Conservation (phyloP, 83 land plant genomes). For the Picea abies region DNA sequence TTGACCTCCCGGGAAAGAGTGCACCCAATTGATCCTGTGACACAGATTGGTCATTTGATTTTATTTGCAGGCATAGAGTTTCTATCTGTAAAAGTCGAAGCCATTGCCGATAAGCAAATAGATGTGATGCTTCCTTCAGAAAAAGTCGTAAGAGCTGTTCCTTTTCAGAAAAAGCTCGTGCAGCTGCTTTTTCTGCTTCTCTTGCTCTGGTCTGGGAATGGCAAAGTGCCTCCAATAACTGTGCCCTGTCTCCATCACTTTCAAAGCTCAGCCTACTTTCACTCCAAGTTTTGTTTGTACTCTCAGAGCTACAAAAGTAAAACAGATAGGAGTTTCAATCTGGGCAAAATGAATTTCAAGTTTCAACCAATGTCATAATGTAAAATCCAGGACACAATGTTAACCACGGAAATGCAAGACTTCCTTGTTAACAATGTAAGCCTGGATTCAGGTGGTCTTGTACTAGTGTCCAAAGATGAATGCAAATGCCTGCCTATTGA, state of each 20-base stretch:
- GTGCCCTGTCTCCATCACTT: slow-evolving; percentile 39
- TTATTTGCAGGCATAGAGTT: slow-evolving; percentile 41
- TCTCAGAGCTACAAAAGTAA: slow-evolving; percentile 10
- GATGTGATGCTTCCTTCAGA: slow-evolving; percentile 60
- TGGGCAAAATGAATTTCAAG: slow-evolving; percentile 18
- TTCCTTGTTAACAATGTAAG: background rate
- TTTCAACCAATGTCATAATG: slow-evolving; percentile 2
- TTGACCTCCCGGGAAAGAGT: slow-evolving; percentile 39
- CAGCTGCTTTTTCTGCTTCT: slow-evolving; percentile 80
- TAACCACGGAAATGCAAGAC: background rate
- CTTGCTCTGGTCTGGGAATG: slow-evolving; percentile 90
- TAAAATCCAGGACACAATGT: background rate
- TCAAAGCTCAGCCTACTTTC: slow-evolving; percentile 17
- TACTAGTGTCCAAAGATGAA: background rate
- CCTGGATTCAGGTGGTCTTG: background rate
- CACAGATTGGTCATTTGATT: slow-evolving; percentile 24
- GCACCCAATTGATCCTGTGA: slow-evolving; percentile 21
- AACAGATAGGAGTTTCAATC: background rate
- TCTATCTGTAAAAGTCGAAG: slow-evolving; percentile 60
- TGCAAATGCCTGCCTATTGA: too few relatives aligned
- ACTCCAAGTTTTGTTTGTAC: slow-evolving; percentile 8
- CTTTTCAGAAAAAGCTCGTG: slow-evolving; percentile 53
- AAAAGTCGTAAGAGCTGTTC: slow-evolving; percentile 53
- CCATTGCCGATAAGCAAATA: slow-evolving; percentile 83
- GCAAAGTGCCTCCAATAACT: slow-evolving; percentile 72